Percentiles rank a stretch among this genome's conserved stretches.
phyloP scores from a whole-genome alignment of 139 green algal species.

The Picochlorum sp. region DNA sequence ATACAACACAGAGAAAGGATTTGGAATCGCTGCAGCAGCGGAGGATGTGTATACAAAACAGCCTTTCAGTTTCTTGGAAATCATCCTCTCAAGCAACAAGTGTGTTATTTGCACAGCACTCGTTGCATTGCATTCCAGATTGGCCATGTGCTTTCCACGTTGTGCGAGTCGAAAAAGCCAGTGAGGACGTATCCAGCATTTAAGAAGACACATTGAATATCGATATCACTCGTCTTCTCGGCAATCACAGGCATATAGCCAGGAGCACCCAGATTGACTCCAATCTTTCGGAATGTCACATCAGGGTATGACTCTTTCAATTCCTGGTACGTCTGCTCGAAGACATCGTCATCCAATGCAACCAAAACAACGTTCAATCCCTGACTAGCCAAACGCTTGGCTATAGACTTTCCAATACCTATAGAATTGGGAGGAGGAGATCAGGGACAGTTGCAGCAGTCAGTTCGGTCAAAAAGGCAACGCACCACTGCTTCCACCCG shows the following conservation, averaged over 20 bases:
- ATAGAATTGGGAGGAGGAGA: conserved; percentile 1
- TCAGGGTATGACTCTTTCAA: conserved; percentile 50
- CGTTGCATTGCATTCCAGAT: conserved; percentile 88
- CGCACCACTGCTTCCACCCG: conserved; percentile 74
- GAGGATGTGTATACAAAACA: conserved; percentile 88
- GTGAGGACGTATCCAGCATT: conserved; percentile 94
- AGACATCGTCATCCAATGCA: conserved; percentile 62
- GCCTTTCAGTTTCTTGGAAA: conserved; percentile 61
- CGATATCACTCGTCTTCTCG: conserved; percentile 68
- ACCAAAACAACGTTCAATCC: conserved; percentile 87
- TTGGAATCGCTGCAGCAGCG: conserved; percentile 66
- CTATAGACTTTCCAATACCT: conserved; percentile 90
- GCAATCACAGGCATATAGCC: conserved; percentile 67
- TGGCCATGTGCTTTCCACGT: conserved; percentile 63
- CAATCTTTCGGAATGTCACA: conserved; percentile 72
- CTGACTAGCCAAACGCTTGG: conserved; percentile 67
- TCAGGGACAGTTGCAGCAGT: not conserved
- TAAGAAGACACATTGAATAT: conserved; percentile 76
- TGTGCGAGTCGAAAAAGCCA: conserved; percentile 77
- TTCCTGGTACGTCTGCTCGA: conserved; percentile 64
- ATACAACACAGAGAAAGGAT: conserved; percentile 80
- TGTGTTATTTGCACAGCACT: conserved; percentile 82
- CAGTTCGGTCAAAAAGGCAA: not conserved
- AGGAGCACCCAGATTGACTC: conserved; percentile 60
- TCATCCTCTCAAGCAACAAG: conserved; percentile 76